Conservation (phyloP, 495 filamentous ascomycete genomes). For the Xylaria intraflava region DNA sequence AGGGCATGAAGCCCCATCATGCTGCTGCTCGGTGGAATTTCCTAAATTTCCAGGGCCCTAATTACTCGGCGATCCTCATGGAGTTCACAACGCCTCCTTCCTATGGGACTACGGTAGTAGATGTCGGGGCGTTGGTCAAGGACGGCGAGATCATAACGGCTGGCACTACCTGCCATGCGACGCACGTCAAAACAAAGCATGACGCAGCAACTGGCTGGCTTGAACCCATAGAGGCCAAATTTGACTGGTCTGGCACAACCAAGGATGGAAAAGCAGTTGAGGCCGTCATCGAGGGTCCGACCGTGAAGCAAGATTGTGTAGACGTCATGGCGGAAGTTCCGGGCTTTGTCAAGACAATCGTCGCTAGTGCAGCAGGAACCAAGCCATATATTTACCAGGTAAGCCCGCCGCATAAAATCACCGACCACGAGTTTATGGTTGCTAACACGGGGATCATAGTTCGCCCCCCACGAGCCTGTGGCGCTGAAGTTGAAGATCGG, state of each 20-base stretch:
- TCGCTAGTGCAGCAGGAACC: slow-evolving; percentile 77
- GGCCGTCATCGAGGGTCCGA: slow-evolving; percentile 66
- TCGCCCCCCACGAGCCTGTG: slow-evolving; percentile 51
- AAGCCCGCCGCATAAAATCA: slow-evolving; percentile 12
- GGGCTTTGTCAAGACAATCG: slow-evolving; percentile 88
- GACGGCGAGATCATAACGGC: slow-evolving; percentile 75
- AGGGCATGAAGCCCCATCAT: slow-evolving; percentile 99
- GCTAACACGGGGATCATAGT: slow-evolving; percentile 42
- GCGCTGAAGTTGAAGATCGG: slow-evolving; percentile 77
- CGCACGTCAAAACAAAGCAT: slow-evolving; percentile 58
- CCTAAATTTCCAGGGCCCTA: slow-evolving; percentile 80
- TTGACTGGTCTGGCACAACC: slow-evolving; percentile 69
- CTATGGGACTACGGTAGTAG: slow-evolving; percentile 83
- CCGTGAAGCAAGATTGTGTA: slow-evolving; percentile 70
- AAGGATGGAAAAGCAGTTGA: slow-evolving; percentile 66
- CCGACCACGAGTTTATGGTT: neutral
- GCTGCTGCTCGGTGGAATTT: slow-evolving; percentile 94
- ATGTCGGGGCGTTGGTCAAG: slow-evolving; percentile 72
- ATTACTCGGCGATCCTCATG: slow-evolving; percentile 86
- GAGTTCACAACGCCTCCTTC: slow-evolving; percentile 93
- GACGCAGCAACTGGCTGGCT: slow-evolving; percentile 85
- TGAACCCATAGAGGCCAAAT: slow-evolving; percentile 68
- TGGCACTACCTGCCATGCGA: slow-evolving; percentile 52
- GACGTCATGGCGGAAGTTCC: slow-evolving; percentile 97
- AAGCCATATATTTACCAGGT: slow-evolving; percentile 98